Evolutionary conservation across 192 early-diverging fungal species (phyloP), one percentile per base, ranked within the genome.

Genomic region (Rhizoclosmatium globosum): DNA sequence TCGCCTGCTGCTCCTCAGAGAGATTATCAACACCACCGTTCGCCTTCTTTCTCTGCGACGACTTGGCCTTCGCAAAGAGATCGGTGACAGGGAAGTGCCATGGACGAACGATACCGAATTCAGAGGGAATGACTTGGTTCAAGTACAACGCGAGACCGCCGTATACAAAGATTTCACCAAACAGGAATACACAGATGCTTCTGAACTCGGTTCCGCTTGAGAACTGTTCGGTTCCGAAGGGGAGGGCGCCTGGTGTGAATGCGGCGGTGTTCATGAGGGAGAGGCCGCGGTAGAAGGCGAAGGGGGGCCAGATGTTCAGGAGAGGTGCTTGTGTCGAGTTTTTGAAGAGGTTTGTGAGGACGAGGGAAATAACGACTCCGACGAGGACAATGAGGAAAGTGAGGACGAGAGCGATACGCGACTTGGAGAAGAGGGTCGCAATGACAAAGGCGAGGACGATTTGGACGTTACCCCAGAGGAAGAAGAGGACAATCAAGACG

Each of bases 281-380:
- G 42, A 94, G 78, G 7, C 83, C 85, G 11, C 90, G 85, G 79
- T 92, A 94, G 82, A 93, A 94, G 17, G 92, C 93, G 79, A 94
- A 94, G 19, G 92, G 90, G 4, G 93, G 92, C 93, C 93, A 94
- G 58, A 92, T 76, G 81, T 90, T 91, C 76, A 88, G 85, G 7
- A 84, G 84, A 3, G 64, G 47, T 23, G 9, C 23, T 38, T 53
- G 42, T 3, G 42, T 73, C 4, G 50, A 50, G 38, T 77, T 67
- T 47, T 62, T 21, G 73, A 85, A 92, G 48, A 92, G 76, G 1
- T 68, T 53, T 43, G 82, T 78, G 3, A 85, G 83, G 2, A 88
- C 91, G 0, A 93, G 71, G 13, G 87, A 87, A 31, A 92, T 80
- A 58, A 94, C 88, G 53, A 94, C 90, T 17, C 83, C 83, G 71